phyloP scores from a whole-genome alignment of 2,329 filamentous ascomycete genomes.

The Colletotrichum truncatum region DNA sequence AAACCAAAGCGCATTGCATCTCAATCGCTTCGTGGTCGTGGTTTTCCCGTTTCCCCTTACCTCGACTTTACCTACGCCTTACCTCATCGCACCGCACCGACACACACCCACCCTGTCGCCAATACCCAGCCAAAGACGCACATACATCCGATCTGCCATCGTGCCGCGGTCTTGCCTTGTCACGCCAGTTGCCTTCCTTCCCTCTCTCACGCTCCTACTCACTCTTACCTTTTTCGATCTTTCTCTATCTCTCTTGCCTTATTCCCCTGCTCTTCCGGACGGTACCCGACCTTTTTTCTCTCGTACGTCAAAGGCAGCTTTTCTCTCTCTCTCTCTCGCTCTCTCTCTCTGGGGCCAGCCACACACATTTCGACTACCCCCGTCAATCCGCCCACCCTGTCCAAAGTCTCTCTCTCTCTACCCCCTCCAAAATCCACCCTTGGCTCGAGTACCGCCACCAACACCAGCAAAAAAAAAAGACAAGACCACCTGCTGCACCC shows the following conservation, averaged over 20 bases:
- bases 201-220: no score
- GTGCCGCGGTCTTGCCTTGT: neutral
- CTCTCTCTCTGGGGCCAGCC: no score
- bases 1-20: no score
- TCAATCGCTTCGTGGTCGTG: neutral
- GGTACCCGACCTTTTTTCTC: neutral
- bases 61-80: neutral
- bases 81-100: neutral
- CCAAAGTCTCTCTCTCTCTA: no score
- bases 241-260: no score
- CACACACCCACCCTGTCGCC: neutral
- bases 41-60: neutral
- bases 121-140: neutral
- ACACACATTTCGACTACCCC: neutral
- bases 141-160: neutral
- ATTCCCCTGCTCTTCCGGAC: slow-evolving; percentile 2
- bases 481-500: slow-evolving; percentile 23
- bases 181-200: slow-evolving; percentile 11
- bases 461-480: no score
- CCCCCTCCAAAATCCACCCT: no score
- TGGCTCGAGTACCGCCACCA: slow-evolving; percentile 18
- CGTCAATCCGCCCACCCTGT: neutral
- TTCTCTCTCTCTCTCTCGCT: no score
- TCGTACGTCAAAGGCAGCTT: slow-evolving; percentile 8
- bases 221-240: no score